Percentiles rank a stretch among this genome's conserved stretches.
Conservation (phyloP, 169 alveolate species). For the Cryptosporidium felis region DNA sequence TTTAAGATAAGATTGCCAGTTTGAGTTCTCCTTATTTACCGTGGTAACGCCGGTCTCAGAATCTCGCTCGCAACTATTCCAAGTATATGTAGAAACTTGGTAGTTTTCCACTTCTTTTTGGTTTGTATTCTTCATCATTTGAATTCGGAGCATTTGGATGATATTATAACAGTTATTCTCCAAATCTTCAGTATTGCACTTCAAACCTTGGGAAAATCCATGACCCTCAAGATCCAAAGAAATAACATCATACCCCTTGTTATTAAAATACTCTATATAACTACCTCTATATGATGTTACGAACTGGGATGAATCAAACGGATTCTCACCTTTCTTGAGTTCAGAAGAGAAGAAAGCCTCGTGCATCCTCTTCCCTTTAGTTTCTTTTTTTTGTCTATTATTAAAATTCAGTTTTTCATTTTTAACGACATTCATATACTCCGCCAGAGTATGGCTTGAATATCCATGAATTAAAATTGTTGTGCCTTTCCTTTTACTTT, state of each 20-base stretch:
- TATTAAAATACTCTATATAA: conserved; percentile 40
- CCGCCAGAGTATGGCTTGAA: conserved; percentile 52
- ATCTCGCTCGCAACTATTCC: background rate
- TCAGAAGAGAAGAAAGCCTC: too few relatives aligned
- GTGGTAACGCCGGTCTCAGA: background rate
- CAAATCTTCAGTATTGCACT: conserved; percentile 40
- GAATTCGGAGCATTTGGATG: conserved; percentile 44
- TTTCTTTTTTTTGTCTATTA: background rate
- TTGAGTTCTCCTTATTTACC: background rate
- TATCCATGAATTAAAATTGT: conserved; percentile 55
- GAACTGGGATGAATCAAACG: background rate
- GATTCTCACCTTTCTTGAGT: background rate
- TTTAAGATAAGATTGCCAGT: background rate
- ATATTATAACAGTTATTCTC: conserved; percentile 29
- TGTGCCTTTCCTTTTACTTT: conserved; percentile 33
- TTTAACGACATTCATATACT: conserved; percentile 30
- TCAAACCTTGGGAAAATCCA: conserved; percentile 61
- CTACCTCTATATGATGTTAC: conserved; percentile 37
- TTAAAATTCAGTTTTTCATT: background rate
- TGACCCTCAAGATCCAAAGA: conserved; percentile 60
- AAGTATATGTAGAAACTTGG: background rate
- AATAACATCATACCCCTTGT: conserved; percentile 59
- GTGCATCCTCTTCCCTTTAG: background rate
- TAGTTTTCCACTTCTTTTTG: background rate
- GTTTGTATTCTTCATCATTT: background rate